Percentiles rank a stretch among this genome's conserved stretches.
Evolutionary conservation across 345 rosid species (phyloP).

Genomic region (Populus tremula): DNA sequence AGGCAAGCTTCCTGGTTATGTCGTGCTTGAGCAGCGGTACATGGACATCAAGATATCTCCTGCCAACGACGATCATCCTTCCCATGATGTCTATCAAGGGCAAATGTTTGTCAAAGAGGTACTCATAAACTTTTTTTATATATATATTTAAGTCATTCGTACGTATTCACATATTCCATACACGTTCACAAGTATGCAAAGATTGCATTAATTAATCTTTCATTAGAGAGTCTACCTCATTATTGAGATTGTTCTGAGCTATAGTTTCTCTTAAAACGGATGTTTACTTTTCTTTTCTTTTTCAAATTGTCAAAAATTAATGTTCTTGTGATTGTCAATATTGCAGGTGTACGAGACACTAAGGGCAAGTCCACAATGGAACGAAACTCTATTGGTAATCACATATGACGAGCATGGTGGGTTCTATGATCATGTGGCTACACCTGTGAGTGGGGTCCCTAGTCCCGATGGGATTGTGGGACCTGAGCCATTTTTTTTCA

Average conservation of each 20-base stretch:
- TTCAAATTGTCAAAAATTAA: neutral
- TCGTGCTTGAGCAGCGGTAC: slow-evolving; percentile 87
- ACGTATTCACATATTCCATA: no score
- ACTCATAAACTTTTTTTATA: neutral
- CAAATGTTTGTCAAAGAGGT: slow-evolving; percentile 81
- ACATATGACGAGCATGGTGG: slow-evolving; percentile 98
- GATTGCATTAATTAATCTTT: neutral
- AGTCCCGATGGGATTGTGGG: slow-evolving; percentile 91
- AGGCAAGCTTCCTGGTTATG: slow-evolving; percentile 68
- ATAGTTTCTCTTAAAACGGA: no score
- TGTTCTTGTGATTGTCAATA: neutral
- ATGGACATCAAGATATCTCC: slow-evolving; percentile 49
- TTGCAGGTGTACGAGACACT: slow-evolving; percentile 66
- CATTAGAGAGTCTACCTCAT: neutral
- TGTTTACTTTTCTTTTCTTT: neutral
- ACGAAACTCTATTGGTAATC: slow-evolving; percentile 62
- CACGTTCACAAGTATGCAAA: neutral
- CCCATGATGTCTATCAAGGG: slow-evolving; percentile 88
- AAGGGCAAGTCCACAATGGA: slow-evolving; percentile 93
- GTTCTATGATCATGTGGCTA: slow-evolving; percentile 80
- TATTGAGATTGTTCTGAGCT: neutral
- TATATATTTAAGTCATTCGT: no score
- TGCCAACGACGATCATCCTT: slow-evolving; percentile 84
- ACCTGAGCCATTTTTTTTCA: slow-evolving; percentile 61
- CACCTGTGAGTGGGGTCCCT: slow-evolving; percentile 76